phyloP scores from a whole-genome alignment of 2,329 filamentous ascomycete genomes.

The Xylariaceae sp. region DNA sequence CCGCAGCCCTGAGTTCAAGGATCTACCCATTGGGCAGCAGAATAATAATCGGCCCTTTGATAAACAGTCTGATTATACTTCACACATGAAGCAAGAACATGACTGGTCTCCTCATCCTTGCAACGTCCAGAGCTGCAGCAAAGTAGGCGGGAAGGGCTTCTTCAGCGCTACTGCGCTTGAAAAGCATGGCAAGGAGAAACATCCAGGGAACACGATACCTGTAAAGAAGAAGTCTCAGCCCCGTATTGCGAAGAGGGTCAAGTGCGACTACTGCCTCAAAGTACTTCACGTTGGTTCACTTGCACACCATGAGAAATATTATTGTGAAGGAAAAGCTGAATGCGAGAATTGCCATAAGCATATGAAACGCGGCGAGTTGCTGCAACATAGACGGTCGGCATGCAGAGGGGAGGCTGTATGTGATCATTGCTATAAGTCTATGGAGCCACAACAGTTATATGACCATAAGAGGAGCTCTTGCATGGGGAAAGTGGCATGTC shows the following conservation, averaged over 20 bases:
- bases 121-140: slow-evolving; percentile 14
- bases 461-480: background rate
- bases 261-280: slow-evolving; percentile 3
- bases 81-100: slow-evolving; percentile 25
- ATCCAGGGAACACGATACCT: background rate
- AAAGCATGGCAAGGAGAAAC: slow-evolving; percentile 19
- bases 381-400: too few species aligned
- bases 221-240: background rate
- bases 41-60: slow-evolving; percentile 17
- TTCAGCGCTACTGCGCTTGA: background rate
- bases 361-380: background rate
- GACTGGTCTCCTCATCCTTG: slow-evolving; percentile 27
- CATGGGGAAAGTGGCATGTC: background rate
- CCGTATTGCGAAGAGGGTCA: background rate
- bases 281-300: too few species aligned
- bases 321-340: background rate
- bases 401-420: background rate
- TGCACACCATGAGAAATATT: background rate
- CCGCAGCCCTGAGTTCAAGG: slow-evolving; percentile 3
- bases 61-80: slow-evolving; percentile 22
- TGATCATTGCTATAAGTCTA: background rate
- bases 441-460: background rate
- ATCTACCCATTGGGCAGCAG: background rate
- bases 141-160: slow-evolving; percentile 15
- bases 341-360: slow-evolving; percentile 3